Evolutionary conservation across 2,329 filamentous ascomycete species (phyloP), one percentile per base, ranked within the genome.

Genomic region (Dothistroma septosporum): DNA sequence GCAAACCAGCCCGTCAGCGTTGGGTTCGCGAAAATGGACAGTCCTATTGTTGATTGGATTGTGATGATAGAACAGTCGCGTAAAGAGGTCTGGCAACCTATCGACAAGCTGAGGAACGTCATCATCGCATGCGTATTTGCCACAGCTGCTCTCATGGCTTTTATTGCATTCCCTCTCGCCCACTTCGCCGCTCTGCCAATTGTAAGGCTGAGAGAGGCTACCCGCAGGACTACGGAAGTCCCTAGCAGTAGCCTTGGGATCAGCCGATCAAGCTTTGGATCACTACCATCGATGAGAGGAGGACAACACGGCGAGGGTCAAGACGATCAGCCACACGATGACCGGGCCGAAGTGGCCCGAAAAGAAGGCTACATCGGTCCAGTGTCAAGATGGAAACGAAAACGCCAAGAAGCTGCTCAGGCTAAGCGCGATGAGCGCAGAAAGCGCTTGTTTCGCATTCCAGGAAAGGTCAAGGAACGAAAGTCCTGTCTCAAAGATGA

Each of bases 81-180:
- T 64, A 73, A 74, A 22, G 92, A 96, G 75, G 90, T 92, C 0
- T 92, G 89, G 76, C 79, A 81, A 8, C 89, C 92, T 0, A 92
- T 96, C 60, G 76, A 80, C 31, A 86, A 85, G 21, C 79, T 96
- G n/a, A 85, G 90, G 21, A 87, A 88, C 53, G 90, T 96, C 55
- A 83, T 97, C 1, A 76, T 96, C 1, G 90, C 86, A 5, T 96
- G 91, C 63, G 89, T 96, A 0, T 95, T 96, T 72, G 90, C 89
- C 0, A 93, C 91, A 0, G 83, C 87, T 12, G 92, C 67, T 0
- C 80, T 88, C 4, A 83, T 95, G 55, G 73, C 92, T 2, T 63
- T 95, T 9, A 73, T 95, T 1, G 82, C 91, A 2, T 83, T 92
- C 41, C 91, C 92, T 0, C 85, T 92, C 41, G 91, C 92, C 1